Base-by-base conservation (phyloP, 1,284 basidiomycete genomes). In the Rhodotorula sp. region DNA sequence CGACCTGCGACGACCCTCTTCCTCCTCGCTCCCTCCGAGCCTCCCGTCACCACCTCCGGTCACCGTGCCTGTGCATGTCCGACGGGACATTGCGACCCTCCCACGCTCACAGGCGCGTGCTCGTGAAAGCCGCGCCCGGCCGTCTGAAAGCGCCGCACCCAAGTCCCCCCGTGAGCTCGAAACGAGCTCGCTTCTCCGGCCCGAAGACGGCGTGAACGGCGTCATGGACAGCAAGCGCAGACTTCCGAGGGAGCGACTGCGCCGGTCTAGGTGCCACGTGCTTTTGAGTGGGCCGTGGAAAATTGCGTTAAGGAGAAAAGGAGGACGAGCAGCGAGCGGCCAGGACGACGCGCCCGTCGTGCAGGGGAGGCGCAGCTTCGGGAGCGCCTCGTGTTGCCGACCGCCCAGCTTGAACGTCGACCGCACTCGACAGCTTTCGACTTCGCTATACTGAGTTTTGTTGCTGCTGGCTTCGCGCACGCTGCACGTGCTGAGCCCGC, bases 21-120 rank as follows among this genome's bases (percentile, higher is more conserved):
- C 49, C 10, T 45, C 45, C 16, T 44, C 66, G 34, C 34, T 34
- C 58, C 42, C 59, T 52, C 17, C 27, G 27, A 23, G 23, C 17
- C 23, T 17, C 14, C 44, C 3, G 7, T 34, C 34, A 34, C 34
- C 59, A 3, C 13, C 34, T 8, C 2, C 21, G 23, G 44, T 10
- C 19, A 17, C 25, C 44, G 4, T 49, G 14, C 48, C 50, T 16
- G 45, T 27, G 42, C 49, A 61, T 74, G 67, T 74, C 58, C 53
- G 60, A 59, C 73, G 63, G 63, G 70, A 70, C 73, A 74, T 74
- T 74, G 73, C 70, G 73, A 67, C 73, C 70, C 70, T 45, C 54
- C 58, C 73, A 74, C 73, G 73, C 73, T 59, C 57, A 59, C 72
- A 65, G 58, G 62, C 54, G n/a, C 13, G 48, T 23, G 17, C 34